Conservation (phyloP, 306 rosid genomes). For the Vicia sativa region DNA sequence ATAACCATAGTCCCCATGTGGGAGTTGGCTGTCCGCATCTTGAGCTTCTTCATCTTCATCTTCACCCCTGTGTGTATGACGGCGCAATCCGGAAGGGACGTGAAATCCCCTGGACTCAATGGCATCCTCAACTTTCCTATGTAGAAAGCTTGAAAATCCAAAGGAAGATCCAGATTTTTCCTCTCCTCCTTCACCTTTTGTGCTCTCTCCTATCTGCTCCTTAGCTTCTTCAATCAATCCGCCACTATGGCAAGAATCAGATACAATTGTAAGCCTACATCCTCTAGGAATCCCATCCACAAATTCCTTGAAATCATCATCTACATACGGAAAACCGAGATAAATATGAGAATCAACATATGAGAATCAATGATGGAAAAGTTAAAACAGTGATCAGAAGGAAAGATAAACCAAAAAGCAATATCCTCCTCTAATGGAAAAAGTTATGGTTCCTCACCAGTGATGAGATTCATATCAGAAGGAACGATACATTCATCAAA, state of each 20-base stretch:
- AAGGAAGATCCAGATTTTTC: conserved; percentile 45
- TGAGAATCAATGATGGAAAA: no score
- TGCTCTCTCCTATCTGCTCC: conserved; percentile 94
- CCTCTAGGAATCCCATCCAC: conserved; percentile 67
- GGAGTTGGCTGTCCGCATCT: conserved; percentile 53
- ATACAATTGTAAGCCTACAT: conserved; percentile 73
- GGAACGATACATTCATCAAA: conserved; percentile 96
- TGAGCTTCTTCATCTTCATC: conserved; percentile 50
- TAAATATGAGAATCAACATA: not conserved
- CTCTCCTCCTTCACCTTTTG: conserved; percentile 41
- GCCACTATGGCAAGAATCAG: conserved; percentile 98
- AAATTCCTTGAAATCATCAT: conserved; percentile 89
- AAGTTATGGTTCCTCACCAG: conserved; percentile 45
- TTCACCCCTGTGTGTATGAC: conserved; percentile 30
- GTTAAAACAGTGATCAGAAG: no score
- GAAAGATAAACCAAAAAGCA: no score
- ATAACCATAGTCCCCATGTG: conserved; percentile 49
- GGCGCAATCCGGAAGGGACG: conserved; percentile 54
- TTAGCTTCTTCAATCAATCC: conserved; percentile 68
- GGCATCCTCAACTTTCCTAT: conserved; percentile 55
- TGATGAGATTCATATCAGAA: conserved; percentile 93
- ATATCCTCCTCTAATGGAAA: no score
- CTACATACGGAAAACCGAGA: conserved; percentile 38
- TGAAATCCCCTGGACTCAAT: conserved; percentile 77
- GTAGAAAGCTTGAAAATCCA: conserved; percentile 66